A percentile compares a stretch with the other conserved stretches of the same genome.
Evolutionary conservation across 805 yeast genomes (phyloP).

Genomic region (Kluyveromyces dobzhanskii): DNA sequence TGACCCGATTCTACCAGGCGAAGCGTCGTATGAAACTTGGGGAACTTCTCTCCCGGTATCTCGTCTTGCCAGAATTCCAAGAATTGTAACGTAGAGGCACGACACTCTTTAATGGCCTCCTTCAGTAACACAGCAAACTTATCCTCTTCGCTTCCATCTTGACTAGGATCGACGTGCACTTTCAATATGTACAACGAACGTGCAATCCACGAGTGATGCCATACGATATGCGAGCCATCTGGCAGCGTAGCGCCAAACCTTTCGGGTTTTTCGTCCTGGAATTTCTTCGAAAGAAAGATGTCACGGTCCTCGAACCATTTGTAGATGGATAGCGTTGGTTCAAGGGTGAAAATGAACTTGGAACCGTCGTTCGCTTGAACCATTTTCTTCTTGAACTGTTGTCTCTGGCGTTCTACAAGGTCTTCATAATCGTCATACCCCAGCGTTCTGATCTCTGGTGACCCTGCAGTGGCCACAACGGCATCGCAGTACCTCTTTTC

Average conservation of each 20-base stretch:
- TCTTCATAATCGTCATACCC: conserved; percentile 27
- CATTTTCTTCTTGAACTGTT: conserved; percentile 15
- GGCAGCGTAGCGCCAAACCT: conserved; percentile 27
- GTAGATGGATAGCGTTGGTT: conserved; percentile 31
- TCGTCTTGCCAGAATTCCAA: conserved; percentile 36
- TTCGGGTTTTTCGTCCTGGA: conserved; percentile 7
- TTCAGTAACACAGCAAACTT: conserved; percentile 24
- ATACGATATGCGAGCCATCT: conserved; percentile 32
- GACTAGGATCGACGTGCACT: conserved; percentile 14
- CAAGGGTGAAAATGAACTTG: conserved; percentile 25
- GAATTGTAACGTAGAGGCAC: conserved; percentile 17
- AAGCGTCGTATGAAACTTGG: conserved; percentile 15
- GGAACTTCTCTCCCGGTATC: conserved; percentile 21
- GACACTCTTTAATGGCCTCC: conserved; percentile 31
- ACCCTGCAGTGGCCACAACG: not conserved
- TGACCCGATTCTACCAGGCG: conserved; percentile 18
- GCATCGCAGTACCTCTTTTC: conserved; percentile 10
- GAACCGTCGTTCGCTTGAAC: conserved; percentile 14
- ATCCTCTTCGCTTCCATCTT: conserved; percentile 9
- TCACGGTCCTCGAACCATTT: conserved; percentile 39
- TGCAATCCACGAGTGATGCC: conserved; percentile 38
- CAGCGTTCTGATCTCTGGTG: conserved; percentile 17
- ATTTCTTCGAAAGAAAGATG: conserved; percentile 24
- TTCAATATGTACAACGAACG: conserved; percentile 24
- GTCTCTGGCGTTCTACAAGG: conserved; percentile 23